Percentiles rank a stretch among this genome's conserved stretches.
Evolutionary conservation across 2,329 filamentous ascomycete species (phyloP).

Genomic region (Aspergillus eucalypticola): DNA sequence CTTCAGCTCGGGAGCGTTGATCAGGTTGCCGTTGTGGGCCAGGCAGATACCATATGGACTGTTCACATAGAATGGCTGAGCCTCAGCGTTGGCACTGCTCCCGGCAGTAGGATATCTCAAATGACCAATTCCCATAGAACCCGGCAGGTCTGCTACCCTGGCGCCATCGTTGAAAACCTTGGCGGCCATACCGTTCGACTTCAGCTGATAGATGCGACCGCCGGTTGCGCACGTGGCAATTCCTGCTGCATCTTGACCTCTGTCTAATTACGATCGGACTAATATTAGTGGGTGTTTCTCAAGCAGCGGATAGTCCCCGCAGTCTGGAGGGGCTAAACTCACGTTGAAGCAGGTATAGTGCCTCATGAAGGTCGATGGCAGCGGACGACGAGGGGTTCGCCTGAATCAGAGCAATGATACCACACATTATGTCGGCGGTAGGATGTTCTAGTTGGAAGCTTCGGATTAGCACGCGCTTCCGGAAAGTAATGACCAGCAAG

Average conservation of each 20-base stretch:
- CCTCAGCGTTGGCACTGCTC: constrained; percentile 78
- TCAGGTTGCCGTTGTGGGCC: constrained; percentile 84
- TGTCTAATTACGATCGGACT: constrained; percentile 47
- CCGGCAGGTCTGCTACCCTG: constrained; percentile 71
- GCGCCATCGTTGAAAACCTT: constrained; percentile 82
- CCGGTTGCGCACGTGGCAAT: constrained; percentile 74
- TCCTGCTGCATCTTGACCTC: constrained; percentile 85
- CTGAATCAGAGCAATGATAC: constrained; percentile 62
- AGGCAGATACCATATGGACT: constrained; percentile 79
- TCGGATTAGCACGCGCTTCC: constrained; percentile 20
- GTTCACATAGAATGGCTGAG: constrained; percentile 92
- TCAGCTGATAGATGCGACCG: constrained; percentile 83
- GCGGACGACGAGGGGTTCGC: constrained; percentile 54
- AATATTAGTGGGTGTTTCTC: constrained; percentile 24
- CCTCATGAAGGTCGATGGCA: constrained; percentile 69
- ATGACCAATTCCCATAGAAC: constrained; percentile 84
- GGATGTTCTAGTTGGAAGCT: constrained; percentile 24
- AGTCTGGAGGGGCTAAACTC: constrained; percentile 22
- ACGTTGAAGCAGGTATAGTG: constrained; percentile 68
- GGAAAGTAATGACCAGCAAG: constrained; percentile 10
- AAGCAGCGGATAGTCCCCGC: constrained; percentile 11
- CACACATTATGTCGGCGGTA: constrained; percentile 55
- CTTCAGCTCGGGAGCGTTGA: constrained; percentile 72
- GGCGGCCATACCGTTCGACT: constrained; percentile 84
- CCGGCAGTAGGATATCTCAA: constrained; percentile 88